These are phyloP conservation scores for Imleria badia DNA, from an alignment of 768 basidiomycete species.

Conservation along the genomic window DNA sequence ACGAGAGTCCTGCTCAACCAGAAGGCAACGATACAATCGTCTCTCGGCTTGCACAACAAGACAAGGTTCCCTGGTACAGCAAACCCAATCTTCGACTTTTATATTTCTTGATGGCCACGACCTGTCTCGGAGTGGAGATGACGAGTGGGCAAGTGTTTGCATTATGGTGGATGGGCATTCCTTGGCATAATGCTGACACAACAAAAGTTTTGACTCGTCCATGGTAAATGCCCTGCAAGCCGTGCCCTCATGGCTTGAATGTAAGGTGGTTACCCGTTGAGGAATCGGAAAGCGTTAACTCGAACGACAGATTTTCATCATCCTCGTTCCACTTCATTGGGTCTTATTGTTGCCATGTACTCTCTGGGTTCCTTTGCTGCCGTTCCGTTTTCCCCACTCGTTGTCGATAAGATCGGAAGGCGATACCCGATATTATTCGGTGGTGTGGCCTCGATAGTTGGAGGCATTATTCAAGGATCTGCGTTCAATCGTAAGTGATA, in stretches of 20 bases:
- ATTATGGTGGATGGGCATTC: not conserved
- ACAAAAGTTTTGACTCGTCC: slow-evolving; percentile 35
- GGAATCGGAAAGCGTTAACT: not conserved
- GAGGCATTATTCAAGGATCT: not conserved
- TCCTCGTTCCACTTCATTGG: slow-evolving; percentile 52
- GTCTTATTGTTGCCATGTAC: slow-evolving; percentile 57
- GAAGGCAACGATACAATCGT: slow-evolving; percentile 9
- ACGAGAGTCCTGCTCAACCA: not conserved
- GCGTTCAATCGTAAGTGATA: not conserved
- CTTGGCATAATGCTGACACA: not conserved
- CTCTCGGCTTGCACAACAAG: slow-evolving; percentile 30
- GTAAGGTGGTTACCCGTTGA: slow-evolving; percentile 31
- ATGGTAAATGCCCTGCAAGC: slow-evolving; percentile 65
- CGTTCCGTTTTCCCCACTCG: slow-evolving; percentile 37
- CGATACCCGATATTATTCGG: not conserved
- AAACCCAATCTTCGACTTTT: slow-evolving; percentile 58
- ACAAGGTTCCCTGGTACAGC: slow-evolving; percentile 57
- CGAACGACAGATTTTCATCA: slow-evolving; percentile 45
- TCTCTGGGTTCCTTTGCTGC: slow-evolving; percentile 56
- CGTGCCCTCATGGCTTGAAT: slow-evolving; percentile 53
- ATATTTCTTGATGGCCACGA: slow-evolving; percentile 55
- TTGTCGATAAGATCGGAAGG: not conserved
- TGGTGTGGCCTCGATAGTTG: not conserved
- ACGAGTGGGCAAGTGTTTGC: not conserved
- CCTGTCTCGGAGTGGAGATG: slow-evolving; percentile 14